phyloP scores from a whole-genome alignment of 768 basidiomycete genomes.

The Podaxis rugospora region DNA sequence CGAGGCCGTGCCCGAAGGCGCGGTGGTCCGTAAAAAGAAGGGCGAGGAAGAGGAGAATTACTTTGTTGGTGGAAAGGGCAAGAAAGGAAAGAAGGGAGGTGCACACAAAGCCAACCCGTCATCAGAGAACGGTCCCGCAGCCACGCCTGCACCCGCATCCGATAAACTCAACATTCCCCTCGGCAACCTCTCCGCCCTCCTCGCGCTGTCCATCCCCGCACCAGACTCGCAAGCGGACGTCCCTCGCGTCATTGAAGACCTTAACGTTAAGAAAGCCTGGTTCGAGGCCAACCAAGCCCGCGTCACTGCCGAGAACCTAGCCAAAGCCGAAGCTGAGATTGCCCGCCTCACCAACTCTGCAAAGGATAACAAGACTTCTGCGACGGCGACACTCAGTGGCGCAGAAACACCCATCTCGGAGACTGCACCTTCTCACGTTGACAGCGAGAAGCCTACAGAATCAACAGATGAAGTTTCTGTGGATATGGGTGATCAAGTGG shows the following conservation, averaged over 20 bases:
- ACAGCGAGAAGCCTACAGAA: conserved; percentile 41
- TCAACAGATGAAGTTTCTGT: conserved; percentile 15
- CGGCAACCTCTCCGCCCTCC: conserved; percentile 81
- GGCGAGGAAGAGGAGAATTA: conserved; percentile 79
- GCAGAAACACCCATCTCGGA: conserved; percentile 26
- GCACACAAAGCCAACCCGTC: conserved; percentile 34
- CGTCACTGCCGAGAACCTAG: conserved; percentile 73
- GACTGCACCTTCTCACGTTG: conserved; percentile 31
- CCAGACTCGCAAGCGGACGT: conserved; percentile 76
- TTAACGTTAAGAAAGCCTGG: conserved; percentile 94
- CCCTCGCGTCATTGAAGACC: conserved; percentile 79
- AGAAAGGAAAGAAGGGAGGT: conserved; percentile 47
- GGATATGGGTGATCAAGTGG: conserved; percentile 29
- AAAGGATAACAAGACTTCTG: conserved; percentile 28
- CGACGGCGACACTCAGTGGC: conserved; percentile 21
- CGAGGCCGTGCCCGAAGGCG: conserved; percentile 62
- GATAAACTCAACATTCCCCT: conserved; percentile 69
- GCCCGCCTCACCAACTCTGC: conserved; percentile 43
- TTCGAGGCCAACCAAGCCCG: conserved; percentile 88
- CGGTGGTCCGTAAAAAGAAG: conserved; percentile 88
- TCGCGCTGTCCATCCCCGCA: conserved; percentile 85
- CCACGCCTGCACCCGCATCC: conserved; percentile 19
- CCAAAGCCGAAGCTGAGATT: conserved; percentile 77
- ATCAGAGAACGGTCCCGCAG: conserved; percentile 25
- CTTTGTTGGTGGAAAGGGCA: conserved; percentile 71